phyloP scores from a whole-genome alignment of 495 filamentous ascomycete genomes.

The Penicillium flavigenum region DNA sequence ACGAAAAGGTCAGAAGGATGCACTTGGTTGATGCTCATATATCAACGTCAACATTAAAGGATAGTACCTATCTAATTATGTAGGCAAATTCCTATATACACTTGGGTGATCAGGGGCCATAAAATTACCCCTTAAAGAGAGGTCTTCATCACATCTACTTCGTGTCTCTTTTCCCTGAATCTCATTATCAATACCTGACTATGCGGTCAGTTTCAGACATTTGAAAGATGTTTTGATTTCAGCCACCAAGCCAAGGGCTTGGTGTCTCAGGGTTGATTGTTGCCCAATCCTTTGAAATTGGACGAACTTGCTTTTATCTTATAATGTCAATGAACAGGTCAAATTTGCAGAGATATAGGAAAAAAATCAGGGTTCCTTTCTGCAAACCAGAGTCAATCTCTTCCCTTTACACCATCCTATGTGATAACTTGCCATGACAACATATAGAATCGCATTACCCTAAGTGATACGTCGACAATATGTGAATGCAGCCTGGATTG shows the following conservation, averaged over 20 bases:
- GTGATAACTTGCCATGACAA: not conserved
- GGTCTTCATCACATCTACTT: not conserved
- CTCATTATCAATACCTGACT: not conserved
- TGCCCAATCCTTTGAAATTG: not conserved
- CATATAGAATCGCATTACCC: not conserved
- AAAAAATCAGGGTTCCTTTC: too few relatives aligned
- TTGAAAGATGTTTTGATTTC: not conserved
- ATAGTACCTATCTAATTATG: not conserved
- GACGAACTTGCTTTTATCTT: not conserved
- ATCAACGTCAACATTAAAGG: not conserved
- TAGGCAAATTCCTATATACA: not conserved
- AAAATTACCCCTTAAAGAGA: not conserved
- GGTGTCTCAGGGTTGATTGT: not conserved
- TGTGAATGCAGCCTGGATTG: not conserved
- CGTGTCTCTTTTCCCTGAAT: not conserved
- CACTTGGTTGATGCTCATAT: not conserved
- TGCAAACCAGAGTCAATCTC: too few relatives aligned
- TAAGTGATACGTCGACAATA: not conserved
- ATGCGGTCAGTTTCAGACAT: not conserved
- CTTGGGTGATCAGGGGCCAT: not conserved
- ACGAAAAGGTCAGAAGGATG: too few relatives aligned
- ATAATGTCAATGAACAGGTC: not conserved
- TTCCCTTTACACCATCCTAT: too few relatives aligned
- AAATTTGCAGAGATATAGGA: not conserved
- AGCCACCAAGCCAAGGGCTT: not conserved